Percentiles rank a stretch among this genome's conserved stretches.
These are phyloP conservation scores for Carex scoparia DNA, from an alignment of 176 grass and related monocot genomes.

Conservation along the genomic window DNA sequence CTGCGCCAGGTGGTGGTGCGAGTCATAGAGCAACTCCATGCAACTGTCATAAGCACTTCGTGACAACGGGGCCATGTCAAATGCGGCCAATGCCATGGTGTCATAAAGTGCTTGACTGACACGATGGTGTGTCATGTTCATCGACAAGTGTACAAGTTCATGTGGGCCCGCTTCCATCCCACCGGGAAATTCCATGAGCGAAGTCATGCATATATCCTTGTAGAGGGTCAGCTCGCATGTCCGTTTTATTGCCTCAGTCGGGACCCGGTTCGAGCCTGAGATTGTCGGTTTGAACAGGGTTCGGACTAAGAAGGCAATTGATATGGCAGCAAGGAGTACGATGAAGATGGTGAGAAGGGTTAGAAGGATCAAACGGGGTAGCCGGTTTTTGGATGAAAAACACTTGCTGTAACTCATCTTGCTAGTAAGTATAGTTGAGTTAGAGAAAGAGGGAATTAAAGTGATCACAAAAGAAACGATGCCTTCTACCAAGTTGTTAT, in stretches of 20 bases:
- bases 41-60: conserved; percentile 45
- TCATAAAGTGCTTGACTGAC: conserved; percentile 28
- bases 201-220: conserved; percentile 37
- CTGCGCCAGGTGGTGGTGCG: conserved; percentile 29
- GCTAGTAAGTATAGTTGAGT: not conserved
- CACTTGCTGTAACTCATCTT: conserved; percentile 13
- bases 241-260: conserved; percentile 33
- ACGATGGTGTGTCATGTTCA: conserved; percentile 41
- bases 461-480: conserved; percentile 1
- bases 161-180: conserved; percentile 23
- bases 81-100: conserved; percentile 16
- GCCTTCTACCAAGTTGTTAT: not conserved
- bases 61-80: conserved; percentile 13
- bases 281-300: not conserved
- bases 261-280: not conserved
- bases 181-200: conserved; percentile 38
- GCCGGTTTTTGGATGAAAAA: not conserved
- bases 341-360: conserved; percentile 7
- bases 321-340: conserved; percentile 26
- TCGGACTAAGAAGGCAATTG: conserved; percentile 22
- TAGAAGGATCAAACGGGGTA: not conserved
- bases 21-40: conserved; percentile 49
- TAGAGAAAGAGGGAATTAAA: not conserved
- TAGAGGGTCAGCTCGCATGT: conserved; percentile 42
- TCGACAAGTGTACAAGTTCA: conserved; percentile 46